phyloP scores from a whole-genome alignment of 1,284 basidiomycete species.

The Cryptococcus floricola region DNA sequence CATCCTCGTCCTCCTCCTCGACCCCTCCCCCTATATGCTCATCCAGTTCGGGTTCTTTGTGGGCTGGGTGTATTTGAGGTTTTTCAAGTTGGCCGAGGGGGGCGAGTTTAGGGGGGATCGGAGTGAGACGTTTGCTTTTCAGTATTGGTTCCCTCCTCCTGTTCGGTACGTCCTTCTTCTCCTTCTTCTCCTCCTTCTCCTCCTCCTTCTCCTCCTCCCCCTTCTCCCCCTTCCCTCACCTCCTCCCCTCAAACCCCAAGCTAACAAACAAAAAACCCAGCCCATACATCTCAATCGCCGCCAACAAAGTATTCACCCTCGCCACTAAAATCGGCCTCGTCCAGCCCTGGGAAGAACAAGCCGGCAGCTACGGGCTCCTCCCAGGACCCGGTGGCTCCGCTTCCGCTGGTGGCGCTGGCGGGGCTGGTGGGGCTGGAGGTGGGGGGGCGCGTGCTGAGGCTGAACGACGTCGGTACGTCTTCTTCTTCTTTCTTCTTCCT shows the following conservation, averaged over 20 bases:
- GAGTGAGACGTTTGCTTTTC: constrained; percentile 93
- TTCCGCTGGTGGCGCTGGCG: too few relatives aligned
- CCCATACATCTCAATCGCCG: constrained; percentile 58
- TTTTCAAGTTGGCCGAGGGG: constrained; percentile 79
- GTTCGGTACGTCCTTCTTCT: constrained; percentile 61
- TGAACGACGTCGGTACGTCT: constrained; percentile 73
- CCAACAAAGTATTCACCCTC: constrained; percentile 65
- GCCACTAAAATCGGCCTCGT: constrained; percentile 63
- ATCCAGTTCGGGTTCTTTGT: constrained; percentile 99
- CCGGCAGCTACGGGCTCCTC: constrained; percentile 63
- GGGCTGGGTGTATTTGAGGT: constrained; percentile 89
- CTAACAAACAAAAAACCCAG: constrained; percentile 54
- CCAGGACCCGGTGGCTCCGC: constrained; percentile 78
- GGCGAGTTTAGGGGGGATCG: constrained; percentile 68
- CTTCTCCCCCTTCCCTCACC: too few relatives aligned
- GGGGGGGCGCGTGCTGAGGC: constrained; percentile 90
- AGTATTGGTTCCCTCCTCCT: constrained; percentile 94
- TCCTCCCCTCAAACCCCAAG: neutral
- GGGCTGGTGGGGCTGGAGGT: constrained; percentile 26
- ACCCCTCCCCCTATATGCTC: constrained; percentile 89
- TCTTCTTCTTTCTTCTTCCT: neutral
- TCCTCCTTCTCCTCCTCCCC: too few relatives aligned
- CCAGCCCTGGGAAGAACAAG: constrained; percentile 67
- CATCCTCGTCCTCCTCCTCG: constrained; percentile 79
- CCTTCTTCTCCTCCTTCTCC: neutral